Percentiles rank a stretch among this genome's conserved stretches.
These are phyloP conservation scores for Nitzschia inconspicua DNA, from an alignment of 108 stramenopile species.

Conservation along the genomic window DNA sequence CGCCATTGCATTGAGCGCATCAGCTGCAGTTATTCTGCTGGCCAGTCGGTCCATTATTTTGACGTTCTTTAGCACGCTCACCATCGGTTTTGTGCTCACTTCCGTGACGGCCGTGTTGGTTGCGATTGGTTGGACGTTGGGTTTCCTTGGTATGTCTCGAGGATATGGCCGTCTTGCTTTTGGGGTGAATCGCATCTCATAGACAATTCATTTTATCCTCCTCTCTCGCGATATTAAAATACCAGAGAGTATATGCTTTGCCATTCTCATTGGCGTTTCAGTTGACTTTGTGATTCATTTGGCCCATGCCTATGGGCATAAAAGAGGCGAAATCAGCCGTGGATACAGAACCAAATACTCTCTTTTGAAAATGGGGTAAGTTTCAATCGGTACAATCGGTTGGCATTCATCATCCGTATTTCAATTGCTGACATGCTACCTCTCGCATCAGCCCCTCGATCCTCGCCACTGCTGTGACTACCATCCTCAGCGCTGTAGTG, in stretches of 20 bases:
- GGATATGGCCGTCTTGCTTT: background rate
- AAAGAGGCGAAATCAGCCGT: constrained; percentile 25
- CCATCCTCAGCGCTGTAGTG: constrained; percentile 36
- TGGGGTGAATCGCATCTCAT: background rate
- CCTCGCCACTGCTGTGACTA: constrained; percentile 42
- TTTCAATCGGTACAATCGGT: too few relatives aligned
- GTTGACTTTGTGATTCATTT: constrained; percentile 62
- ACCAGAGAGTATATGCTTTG: constrained; percentile 52
- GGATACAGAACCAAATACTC: constrained; percentile 37
- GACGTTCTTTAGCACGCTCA: constrained; percentile 35
- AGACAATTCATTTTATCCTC: background rate
- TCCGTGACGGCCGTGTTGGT: constrained; percentile 50
- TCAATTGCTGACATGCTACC: background rate
- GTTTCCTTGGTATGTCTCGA: constrained; percentile 20
- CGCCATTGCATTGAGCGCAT: constrained; percentile 32
- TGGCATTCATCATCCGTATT: too few relatives aligned
- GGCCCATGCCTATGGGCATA: constrained; percentile 40
- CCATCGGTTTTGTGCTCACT: constrained; percentile 44
- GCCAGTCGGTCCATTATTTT: constrained; percentile 39
- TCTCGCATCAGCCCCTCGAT: constrained; percentile 1
- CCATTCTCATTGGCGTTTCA: constrained; percentile 54
- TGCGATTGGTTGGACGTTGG: constrained; percentile 46
- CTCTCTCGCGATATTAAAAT: too few relatives aligned
- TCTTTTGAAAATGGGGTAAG: constrained; percentile 48
- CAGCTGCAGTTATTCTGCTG: constrained; percentile 40